Base-by-base conservation (phyloP, 352 stramenopile genomes). In the Chrysophaeum taylorii region DNA sequence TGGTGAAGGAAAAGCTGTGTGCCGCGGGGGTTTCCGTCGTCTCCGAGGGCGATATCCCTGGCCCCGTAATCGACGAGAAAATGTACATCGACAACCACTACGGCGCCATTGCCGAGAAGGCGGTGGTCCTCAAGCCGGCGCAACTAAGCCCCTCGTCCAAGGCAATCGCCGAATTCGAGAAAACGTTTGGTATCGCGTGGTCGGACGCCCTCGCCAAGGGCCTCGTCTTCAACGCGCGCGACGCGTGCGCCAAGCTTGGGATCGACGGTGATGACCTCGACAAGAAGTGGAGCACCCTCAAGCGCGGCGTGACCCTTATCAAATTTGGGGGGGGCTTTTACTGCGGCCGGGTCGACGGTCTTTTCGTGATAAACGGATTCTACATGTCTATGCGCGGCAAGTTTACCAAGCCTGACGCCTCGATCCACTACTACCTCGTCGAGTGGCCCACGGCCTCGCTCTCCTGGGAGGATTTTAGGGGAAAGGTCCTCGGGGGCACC, bases 391-490 rank as follows among this genome's bases (percentile, higher is more conserved):
- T 84, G 79, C 74, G 79, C 50, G 70, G 69, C 23, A 82, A 80
- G 68, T 86, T 84, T 71, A 78, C 71, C 57, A 79, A 74, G 41
- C 73, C 76, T 16, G 69, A 69, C 29, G 79, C 80, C 62, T 75
- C 80, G 74, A 85, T 85, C 54, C 52, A 82, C 61, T 85, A 79
- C 75, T 83, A 81, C 61, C 76, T 81, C 64, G 84, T 92, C n/a
- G 77, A 90, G 72, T 92, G 83, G 81, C 72, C 83, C 29, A 75
- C 82, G 23, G 73, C 64, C 16, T 72, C 72, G 23, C 74, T 91
- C 38, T 77, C 73, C 25, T 92, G 86, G 86, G 71, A 71, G 41
- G 73, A 83, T 42, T 92, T 92, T 73, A 79, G 86, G 41, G 78
- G 80, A 23, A 71, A 81, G n/a, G 75, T 86, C 27, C 68, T 86